Evolutionary conservation across 2,329 filamentous ascomycete genomes (phyloP).

Genomic region (Coniella lustricola): DNA sequence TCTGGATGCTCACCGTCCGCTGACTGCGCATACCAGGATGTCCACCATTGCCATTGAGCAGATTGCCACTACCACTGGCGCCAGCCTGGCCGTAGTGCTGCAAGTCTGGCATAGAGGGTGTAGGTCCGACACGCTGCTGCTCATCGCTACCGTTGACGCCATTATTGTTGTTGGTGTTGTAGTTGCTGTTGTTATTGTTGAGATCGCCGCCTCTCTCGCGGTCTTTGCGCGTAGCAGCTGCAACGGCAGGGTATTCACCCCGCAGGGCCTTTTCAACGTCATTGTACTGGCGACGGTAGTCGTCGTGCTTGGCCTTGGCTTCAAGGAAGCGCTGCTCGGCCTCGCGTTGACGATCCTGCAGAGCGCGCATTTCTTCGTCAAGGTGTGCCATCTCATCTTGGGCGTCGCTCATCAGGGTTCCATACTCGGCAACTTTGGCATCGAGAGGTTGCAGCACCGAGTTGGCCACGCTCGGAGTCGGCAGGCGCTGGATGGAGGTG

Average conservation of each 20-base stretch:
- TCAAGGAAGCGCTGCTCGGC: conserved; percentile 35
- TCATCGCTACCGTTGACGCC: not conserved
- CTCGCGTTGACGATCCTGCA: conserved; percentile 34
- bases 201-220: not conserved
- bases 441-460: conserved; percentile 39
- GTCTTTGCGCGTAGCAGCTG: not conserved
- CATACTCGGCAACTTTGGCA: conserved; percentile 38
- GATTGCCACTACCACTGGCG: not conserved
- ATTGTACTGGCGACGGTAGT: conserved; percentile 34
- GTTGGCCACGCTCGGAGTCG: conserved; percentile 36
- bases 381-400: conserved; percentile 34
- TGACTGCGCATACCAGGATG: conserved; percentile 15
- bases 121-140: not conserved
- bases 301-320: conserved; percentile 37
- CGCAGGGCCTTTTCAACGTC: conserved; percentile 36
- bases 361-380: conserved; percentile 34
- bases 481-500: conserved; percentile 32
- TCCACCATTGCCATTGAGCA: not conserved
- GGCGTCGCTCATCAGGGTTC: conserved; percentile 33
- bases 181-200: not conserved
- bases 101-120: conserved; percentile 12
- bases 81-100: not conserved
- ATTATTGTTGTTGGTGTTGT: not conserved
- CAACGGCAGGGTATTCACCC: conserved; percentile 27
- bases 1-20: conserved; percentile 11